Conservation (phyloP, 1,139 yeast genomes). For the Suhomyces bribrorum region DNA sequence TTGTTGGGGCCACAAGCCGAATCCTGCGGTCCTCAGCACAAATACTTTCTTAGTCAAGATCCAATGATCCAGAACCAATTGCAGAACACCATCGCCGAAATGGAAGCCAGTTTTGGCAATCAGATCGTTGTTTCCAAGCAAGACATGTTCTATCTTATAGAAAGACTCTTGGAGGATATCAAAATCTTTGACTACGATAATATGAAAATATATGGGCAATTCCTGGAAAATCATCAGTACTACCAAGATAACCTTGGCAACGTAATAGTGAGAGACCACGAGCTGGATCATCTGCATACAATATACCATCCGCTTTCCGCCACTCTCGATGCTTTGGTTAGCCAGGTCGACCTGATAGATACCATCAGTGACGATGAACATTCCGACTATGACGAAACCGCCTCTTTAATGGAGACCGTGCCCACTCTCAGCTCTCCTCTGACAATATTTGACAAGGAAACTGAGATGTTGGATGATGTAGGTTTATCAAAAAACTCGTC, state of each 20-base stretch:
- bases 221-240: slow-evolving; percentile 8
- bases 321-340: slow-evolving; percentile 5
- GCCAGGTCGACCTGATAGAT: slow-evolving; percentile 5
- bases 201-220: slow-evolving; percentile 15
- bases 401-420: slow-evolving; percentile 17
- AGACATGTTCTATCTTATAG: slow-evolving; percentile 16
- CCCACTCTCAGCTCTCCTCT: slow-evolving; percentile 6
- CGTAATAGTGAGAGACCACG: slow-evolving; percentile 5
- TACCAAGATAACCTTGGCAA: slow-evolving; percentile 13
- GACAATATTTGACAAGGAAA: slow-evolving; percentile 4
- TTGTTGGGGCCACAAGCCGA: slow-evolving; percentile 7
- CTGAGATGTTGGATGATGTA: slow-evolving; percentile 6
- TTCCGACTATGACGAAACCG: slow-evolving; percentile 16
- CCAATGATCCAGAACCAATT: slow-evolving; percentile 3
- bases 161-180: slow-evolving; percentile 14
- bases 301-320: neutral
- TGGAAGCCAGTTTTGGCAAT: slow-evolving; percentile 11
- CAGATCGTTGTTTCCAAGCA: slow-evolving; percentile 13
- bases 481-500: slow-evolving; percentile 4
- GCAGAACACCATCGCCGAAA: slow-evolving; percentile 8
- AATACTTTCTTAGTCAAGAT: slow-evolving; percentile 8
- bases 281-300: too few species aligned
- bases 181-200: slow-evolving; percentile 16
- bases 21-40: neutral
- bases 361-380: slow-evolving; percentile 4